A percentile compares a stretch with the other conserved stretches of the same genome.
phyloP scores from a whole-genome alignment of 1,284 basidiomycete species.

The Calocybe gambosa region DNA sequence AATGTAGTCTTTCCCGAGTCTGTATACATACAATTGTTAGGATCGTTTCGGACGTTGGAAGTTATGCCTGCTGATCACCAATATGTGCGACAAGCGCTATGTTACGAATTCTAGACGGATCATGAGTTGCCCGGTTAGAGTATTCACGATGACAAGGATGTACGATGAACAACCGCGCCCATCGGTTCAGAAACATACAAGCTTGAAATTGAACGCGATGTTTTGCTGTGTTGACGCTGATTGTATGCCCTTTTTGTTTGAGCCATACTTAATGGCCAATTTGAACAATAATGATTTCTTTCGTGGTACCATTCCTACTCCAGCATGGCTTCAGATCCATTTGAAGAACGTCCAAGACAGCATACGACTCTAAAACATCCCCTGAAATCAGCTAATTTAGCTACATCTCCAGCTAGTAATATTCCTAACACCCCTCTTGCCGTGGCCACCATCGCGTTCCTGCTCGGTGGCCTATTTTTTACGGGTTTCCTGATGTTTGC shows the following conservation, averaged over 20 bases:
- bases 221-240: neutral
- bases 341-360: constrained; percentile 40
- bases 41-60: neutral
- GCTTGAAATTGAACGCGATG: constrained; percentile 1
- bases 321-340: constrained; percentile 17
- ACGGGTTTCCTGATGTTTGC: constrained; percentile 47
- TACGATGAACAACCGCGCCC: constrained; percentile 13
- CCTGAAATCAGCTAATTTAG: constrained; percentile 47
- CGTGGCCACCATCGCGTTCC: constrained; percentile 67
- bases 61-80: constrained; percentile 34
- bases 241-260: constrained; percentile 5
- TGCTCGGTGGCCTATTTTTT: constrained; percentile 61
- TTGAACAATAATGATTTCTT: constrained; percentile 15
- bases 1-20: constrained; percentile 91
- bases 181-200: constrained; percentile 21
- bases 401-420: constrained; percentile 41
- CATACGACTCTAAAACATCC: constrained; percentile 34
- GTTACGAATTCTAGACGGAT: constrained; percentile 55
- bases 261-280: constrained; percentile 26
- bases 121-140: constrained; percentile 29
- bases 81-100: constrained; percentile 83
- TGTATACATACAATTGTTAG: constrained; percentile 22
- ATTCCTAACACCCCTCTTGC: constrained; percentile 83
- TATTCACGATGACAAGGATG: constrained; percentile 19
- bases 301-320: constrained; percentile 8